A percentile compares a stretch with the other conserved stretches of the same genome.
Conservation (phyloP, 768 basidiomycete species). For the Solioccasus polychromus region DNA sequence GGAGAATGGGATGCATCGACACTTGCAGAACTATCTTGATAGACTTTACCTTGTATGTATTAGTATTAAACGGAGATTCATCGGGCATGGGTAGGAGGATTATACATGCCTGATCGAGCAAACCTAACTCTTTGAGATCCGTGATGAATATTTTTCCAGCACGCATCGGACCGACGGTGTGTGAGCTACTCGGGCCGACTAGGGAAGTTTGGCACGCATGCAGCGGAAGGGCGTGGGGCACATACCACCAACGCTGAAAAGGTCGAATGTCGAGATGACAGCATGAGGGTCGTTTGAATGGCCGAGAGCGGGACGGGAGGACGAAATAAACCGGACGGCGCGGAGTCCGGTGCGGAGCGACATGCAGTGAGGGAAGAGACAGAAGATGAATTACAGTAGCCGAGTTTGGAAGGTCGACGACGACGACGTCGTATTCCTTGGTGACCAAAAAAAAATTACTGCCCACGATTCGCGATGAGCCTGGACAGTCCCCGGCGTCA, state of each 20-base stretch:
- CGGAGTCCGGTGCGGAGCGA: too few relatives aligned
- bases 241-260: constrained; percentile 88
- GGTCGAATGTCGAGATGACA: constrained; percentile 89
- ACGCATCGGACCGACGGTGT: constrained; percentile 85
- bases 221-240: background rate
- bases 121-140: constrained; percentile 62
- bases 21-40: constrained; percentile 83
- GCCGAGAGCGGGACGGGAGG: too few relatives aligned
- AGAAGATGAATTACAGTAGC: too few relatives aligned
- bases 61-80: background rate
- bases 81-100: background rate
- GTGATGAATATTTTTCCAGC: constrained; percentile 86
- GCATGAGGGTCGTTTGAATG: too few relatives aligned
- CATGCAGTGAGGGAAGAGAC: too few relatives aligned
- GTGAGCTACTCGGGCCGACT: constrained; percentile 61
- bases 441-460: too few relatives aligned
- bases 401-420: too few relatives aligned
- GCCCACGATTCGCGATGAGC: constrained; percentile 20
- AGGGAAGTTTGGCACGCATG: constrained; percentile 29
- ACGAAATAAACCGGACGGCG: too few relatives aligned
- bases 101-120: constrained; percentile 62
- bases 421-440: too few relatives aligned
- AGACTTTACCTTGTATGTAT: constrained; percentile 58
- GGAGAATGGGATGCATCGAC: background rate
- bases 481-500: constrained; percentile 30